A percentile compares a stretch with the other conserved stretches of the same genome.
Evolutionary conservation across 345 rosid species (phyloP).

Genomic region (Carallia brachiata): DNA sequence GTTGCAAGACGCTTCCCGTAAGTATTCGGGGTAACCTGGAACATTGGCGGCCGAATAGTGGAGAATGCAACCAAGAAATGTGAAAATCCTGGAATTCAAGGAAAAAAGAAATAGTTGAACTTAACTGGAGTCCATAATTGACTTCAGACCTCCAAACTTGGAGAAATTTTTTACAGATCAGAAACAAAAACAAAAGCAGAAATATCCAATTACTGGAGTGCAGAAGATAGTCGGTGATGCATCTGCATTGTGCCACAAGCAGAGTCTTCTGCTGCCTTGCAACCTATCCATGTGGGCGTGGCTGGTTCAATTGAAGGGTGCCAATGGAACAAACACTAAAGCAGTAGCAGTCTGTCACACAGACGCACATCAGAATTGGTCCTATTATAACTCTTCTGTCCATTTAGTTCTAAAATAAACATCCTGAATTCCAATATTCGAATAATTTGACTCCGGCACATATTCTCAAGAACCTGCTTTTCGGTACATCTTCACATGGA

Average conservation of each 20-base stretch:
- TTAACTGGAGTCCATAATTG: constrained; percentile 80
- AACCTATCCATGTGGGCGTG: constrained; percentile 51
- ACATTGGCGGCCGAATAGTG: no score
- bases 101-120: constrained; percentile 82
- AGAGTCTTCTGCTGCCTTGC: constrained; percentile 83
- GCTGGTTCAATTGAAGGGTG: constrained; percentile 56
- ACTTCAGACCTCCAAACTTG: constrained; percentile 68
- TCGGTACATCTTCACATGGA: no score
- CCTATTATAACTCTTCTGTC: no score
- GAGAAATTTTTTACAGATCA: constrained; percentile 50
- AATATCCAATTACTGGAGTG: constrained; percentile 41
- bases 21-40: no score
- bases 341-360: constrained; percentile 86
- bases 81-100: constrained; percentile 54
- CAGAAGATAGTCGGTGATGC: constrained; percentile 43
- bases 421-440: no score
- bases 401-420: no score
- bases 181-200: constrained; percentile 38
- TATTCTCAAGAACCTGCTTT: no score
- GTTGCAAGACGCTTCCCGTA: no score
- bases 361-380: constrained; percentile 59
- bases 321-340: constrained; percentile 54
- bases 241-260: constrained; percentile 78
- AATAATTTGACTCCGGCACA: no score
- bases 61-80: constrained; percentile 59